Evolutionary conservation across 257 asterid species (phyloP).

Genomic region (Rhazya stricta): DNA sequence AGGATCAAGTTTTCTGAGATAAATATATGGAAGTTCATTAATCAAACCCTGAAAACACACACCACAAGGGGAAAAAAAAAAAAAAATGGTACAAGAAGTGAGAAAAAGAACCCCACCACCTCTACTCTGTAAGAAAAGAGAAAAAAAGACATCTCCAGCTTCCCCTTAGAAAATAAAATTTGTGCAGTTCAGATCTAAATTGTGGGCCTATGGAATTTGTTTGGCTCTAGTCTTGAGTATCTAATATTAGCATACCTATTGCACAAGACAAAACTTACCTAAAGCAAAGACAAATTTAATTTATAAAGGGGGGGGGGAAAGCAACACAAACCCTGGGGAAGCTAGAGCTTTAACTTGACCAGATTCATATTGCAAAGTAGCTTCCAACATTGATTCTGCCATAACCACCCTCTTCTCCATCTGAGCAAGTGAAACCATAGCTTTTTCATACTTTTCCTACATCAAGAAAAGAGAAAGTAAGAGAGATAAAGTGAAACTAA

Average conservation of each 20-base stretch:
- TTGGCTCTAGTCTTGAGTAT: background rate
- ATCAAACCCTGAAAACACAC: background rate
- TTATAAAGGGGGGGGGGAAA: too few relatives aligned
- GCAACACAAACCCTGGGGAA: conserved; percentile 53
- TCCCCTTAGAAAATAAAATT: background rate
- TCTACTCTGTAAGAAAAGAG: too few relatives aligned
- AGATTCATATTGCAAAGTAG: conserved; percentile 74
- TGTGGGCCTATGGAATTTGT: background rate
- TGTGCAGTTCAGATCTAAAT: background rate
- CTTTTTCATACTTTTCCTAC: conserved; percentile 70
- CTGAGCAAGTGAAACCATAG: conserved; percentile 43
- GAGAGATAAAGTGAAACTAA: background rate
- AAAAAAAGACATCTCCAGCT: too few relatives aligned
- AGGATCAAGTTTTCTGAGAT: background rate
- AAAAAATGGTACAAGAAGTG: too few relatives aligned
- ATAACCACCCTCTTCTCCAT: conserved; percentile 84
- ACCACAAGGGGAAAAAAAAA: background rate
- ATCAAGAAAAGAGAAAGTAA: background rate
- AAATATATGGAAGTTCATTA: background rate
- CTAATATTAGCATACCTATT: background rate
- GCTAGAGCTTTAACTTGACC: conserved; percentile 74
- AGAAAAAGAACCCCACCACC: too few relatives aligned
- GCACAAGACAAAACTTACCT: background rate
- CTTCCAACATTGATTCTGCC: conserved; percentile 91
- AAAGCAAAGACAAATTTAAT: background rate